phyloP scores from a whole-genome alignment of 441 rosid species.

The Iberis amara region DNA sequence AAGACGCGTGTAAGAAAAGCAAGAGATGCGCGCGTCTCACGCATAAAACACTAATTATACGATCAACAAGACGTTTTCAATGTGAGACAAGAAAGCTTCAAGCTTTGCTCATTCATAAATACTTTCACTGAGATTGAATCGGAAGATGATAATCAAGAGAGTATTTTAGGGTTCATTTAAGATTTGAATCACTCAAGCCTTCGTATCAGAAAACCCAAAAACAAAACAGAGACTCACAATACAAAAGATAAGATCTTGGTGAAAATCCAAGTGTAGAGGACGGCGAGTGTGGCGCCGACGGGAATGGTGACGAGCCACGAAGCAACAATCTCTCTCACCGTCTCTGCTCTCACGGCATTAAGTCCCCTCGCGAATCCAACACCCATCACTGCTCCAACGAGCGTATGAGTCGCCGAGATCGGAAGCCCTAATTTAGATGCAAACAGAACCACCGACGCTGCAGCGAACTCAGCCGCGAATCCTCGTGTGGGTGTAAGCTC shows the following conservation, averaged over 20 bases:
- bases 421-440: slow-evolving; percentile 93
- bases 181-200: not conserved
- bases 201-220: not conserved
- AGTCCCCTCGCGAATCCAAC: slow-evolving; percentile 97
- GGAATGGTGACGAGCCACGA: slow-evolving; percentile 97
- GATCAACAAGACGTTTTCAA: too few species aligned
- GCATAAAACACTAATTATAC: not conserved
- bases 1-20: slow-evolving; percentile 46
- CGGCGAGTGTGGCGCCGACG: slow-evolving; percentile 71
- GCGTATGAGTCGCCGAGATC: slow-evolving; percentile 89
- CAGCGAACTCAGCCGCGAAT: slow-evolving; percentile 95
- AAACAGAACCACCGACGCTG: slow-evolving; percentile 84
- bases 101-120: too few species aligned
- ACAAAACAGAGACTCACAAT: slow-evolving; percentile 38
- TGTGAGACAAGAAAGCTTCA: too few species aligned
- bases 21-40: slow-evolving; percentile 36
- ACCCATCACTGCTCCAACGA: slow-evolving; percentile 99
- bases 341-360: slow-evolving; percentile 82
- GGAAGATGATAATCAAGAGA: too few species aligned
- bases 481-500: slow-evolving; percentile 96
- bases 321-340: slow-evolving; percentile 78
- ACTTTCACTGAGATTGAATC: too few species aligned
- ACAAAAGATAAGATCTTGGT: slow-evolving; percentile 65
- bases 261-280: slow-evolving; percentile 80
- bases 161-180: too few species aligned